These are phyloP conservation scores for Macadamia tetraphylla DNA, from an alignment of 164 flowering plant genomes.

Conservation along the genomic window DNA sequence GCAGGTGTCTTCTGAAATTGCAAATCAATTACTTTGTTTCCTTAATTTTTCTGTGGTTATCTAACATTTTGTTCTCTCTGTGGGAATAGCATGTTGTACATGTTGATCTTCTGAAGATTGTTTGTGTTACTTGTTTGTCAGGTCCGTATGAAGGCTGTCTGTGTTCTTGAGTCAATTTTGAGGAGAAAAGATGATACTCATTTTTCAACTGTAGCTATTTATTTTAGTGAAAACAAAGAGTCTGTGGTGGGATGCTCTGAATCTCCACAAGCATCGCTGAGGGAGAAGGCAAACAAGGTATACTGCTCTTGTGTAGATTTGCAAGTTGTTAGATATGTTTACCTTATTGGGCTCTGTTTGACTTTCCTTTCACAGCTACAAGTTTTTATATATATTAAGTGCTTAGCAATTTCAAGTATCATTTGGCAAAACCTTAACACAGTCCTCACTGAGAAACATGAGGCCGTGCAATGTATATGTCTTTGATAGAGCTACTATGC, in stretches of 20 bases:
- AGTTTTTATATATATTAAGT: too few relatives aligned
- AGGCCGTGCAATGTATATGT: too few relatives aligned
- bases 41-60: neutral
- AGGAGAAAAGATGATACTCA: constrained; percentile 71
- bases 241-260: constrained; percentile 66
- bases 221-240: constrained; percentile 69
- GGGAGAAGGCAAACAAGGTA: constrained; percentile 88
- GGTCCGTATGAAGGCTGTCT: constrained; percentile 90
- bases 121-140: constrained; percentile 20
- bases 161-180: constrained; percentile 86
- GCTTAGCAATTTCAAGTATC: too few relatives aligned
- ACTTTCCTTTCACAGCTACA: too few relatives aligned
- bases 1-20: constrained; percentile 52
- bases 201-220: constrained; percentile 56
- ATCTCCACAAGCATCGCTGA: constrained; percentile 85
- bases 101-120: constrained; percentile 1
- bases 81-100: too few relatives aligned
- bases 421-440: too few relatives aligned
- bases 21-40: too few relatives aligned
- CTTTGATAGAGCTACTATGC: too few relatives aligned
- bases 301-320: neutral
- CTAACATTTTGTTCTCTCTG: neutral
- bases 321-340: neutral
- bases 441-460: too few relatives aligned
- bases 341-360: neutral